Base-by-base conservation (phyloP, 1,139 yeast genomes). In the Yamadazyma aaseri region DNA sequence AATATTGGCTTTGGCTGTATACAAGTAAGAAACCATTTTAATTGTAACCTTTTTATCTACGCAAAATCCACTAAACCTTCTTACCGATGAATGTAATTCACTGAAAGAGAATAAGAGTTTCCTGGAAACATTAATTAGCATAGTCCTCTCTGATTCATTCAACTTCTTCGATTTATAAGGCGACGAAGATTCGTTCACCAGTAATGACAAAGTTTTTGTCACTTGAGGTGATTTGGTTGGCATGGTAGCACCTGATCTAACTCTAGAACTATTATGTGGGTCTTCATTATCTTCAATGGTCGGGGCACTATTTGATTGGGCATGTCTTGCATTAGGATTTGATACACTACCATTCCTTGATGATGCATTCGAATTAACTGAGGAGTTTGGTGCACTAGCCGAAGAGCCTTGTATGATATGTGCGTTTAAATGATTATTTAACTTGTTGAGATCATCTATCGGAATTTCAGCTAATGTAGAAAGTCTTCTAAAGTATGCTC, bases 401-500 rank as follows among this genome's bases (percentile, higher is more conserved):
- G 13, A 8, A 7, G 25, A 22, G 6, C n/a, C 12, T 7, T 18
- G 20, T n/a, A n/a, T n/a, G 10, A 20, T 20, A 20, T 7, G 21
- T n/a, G n/a, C n/a, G 10, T 18, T 18, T 7, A 10, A 24, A 11
- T 14, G 9, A 7, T 12, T 9, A 6, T n/a, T 20, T n/a, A 38
- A 9, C 12, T 30, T 36, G 6, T 14, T 25, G 8, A 25, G 6
- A 28, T 63, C 71, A 38, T 62, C 70, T 5, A 42, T 46, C n/a
- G 73, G 73, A 35, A 65, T 71, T 46, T 81, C 92, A 17, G 81
- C 84, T 20, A 84, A 57, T 0, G 85, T 79, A 1, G 92, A 81
- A 31, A 84, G 58, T 39, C 94, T 67, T 46, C 84, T 69, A 52
- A 83, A 82, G 51, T 82, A 83, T 23, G 86, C 89, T 11, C 80